A percentile compares a stretch with the other conserved stretches of the same genome.
phyloP scores from a whole-genome alignment of 2,329 filamentous ascomycete genomes.

The Ophiocordyceps australis region DNA sequence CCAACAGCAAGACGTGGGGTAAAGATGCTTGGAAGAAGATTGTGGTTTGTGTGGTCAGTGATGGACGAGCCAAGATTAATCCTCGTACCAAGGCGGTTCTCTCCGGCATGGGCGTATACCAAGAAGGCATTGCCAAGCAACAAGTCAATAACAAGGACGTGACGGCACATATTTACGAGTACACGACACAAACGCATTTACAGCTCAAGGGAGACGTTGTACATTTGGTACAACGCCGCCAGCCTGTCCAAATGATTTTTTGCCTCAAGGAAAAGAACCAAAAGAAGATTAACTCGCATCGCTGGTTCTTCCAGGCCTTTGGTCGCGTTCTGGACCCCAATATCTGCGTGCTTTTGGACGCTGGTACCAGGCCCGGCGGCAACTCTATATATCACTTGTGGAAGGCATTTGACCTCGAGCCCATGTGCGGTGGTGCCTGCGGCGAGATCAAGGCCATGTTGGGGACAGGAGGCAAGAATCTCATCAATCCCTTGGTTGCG shows the following conservation, averaged over 20 bases:
- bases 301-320: conserved; percentile 98
- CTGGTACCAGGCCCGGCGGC: conserved; percentile 83
- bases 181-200: conserved; percentile 73
- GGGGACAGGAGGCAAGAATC: conserved; percentile 63
- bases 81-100: conserved; percentile 74
- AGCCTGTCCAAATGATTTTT: conserved; percentile 92
- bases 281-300: conserved; percentile 99
- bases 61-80: conserved; percentile 95
- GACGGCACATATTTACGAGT: conserved; percentile 94
- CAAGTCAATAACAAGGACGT: conserved; percentile 94
- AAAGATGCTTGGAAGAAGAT: conserved; percentile 99
- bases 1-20: conserved; percentile 92
- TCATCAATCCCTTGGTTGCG: conserved; percentile 84
- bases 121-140: conserved; percentile 96
- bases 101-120: conserved; percentile 88
- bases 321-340: conserved; percentile 84
- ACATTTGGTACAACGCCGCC: conserved; percentile 63
- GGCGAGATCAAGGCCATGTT: conserved; percentile 99
- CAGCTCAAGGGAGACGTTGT: conserved; percentile 85
- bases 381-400: conserved; percentile 95
- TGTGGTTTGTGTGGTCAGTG: conserved; percentile 92
- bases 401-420: conserved; percentile 96
- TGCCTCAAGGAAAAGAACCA: conserved; percentile 99
- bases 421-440: conserved; percentile 93
- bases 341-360: conserved; percentile 90